Evolutionary conservation across 202 grass and related monocot species (phyloP), one percentile per base, ranked within the genome.

Genomic region (Zizania palustris): DNA sequence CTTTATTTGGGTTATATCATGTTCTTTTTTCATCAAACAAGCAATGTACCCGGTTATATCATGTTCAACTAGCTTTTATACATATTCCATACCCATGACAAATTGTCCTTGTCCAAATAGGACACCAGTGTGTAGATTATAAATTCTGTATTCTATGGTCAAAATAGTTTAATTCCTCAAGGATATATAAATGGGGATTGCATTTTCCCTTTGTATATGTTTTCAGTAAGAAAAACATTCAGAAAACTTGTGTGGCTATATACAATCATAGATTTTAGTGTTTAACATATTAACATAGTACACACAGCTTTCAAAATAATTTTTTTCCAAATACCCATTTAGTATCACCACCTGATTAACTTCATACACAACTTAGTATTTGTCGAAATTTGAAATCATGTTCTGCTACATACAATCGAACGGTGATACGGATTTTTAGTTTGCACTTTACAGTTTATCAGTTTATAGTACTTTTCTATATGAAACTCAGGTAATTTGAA

Each of bases 361-460:
- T 41, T 0, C 4, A 22, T 28, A 59, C 11, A 43, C n/a, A 45
- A 60, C 15, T 48, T 45, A 12, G 33, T 73, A 65, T 53, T 10
- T 19, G 46, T 63, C 16, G 19, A 76, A 70, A 13, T 45, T 40
- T 38, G 19, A 37, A 39, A 45, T 44, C 38, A 28, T 65, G 10
- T 63, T 35, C 44, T 73, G 11, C 60, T 87, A 59, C 33, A 83
- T 56, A 55, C 67, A 79, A 22, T 40, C 45, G 37, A 65, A 75
- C 50, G 44, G 4, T 37, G 15, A 36, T 50, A 16, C 45, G 13
- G 3, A 45, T 28, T 43, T 72, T 75, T 46, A 63, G 18, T 44
- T 63, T 81, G 13, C 0, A 33, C 19, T 40, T 63, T 33, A 45
- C 12, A 70, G 28, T 64, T 61, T 41, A 62, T 70, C 19, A 76